These are phyloP conservation scores for Gigaspora rosea DNA, from an alignment of 192 early-diverging fungal genomes.

Conservation along the genomic window DNA sequence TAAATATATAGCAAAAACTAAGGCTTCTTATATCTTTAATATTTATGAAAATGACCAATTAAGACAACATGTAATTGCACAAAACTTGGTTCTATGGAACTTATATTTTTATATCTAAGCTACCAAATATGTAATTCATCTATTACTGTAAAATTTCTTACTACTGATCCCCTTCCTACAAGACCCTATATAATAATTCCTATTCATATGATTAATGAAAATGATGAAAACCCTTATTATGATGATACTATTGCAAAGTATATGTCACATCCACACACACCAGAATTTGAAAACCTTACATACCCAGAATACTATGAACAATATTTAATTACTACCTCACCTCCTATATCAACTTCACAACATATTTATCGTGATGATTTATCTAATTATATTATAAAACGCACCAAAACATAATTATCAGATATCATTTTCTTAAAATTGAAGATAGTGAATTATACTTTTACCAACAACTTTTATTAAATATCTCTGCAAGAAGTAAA, in stretches of 20 bases:
- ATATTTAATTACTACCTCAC: background rate
- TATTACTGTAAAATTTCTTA: conserved; percentile 5
- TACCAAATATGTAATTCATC: background rate
- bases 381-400: background rate
- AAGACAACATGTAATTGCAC: background rate
- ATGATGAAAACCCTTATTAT: background rate
- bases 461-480: background rate
- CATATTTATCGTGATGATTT: background rate
- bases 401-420: background rate
- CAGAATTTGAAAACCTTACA: background rate
- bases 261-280: background rate
- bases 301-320: background rate
- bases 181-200: background rate
- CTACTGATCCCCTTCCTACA: background rate
- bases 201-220: background rate
- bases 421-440: background rate
- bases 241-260: background rate
- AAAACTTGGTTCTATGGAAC: background rate
- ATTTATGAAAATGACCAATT: background rate
- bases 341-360: background rate
- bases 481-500: background rate
- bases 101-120: background rate
- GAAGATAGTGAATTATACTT: background rate
- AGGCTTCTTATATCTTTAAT: background rate
- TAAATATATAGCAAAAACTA: background rate